Conservation (phyloP, 768 basidiomycete species). For the Melanogaster broomeanus region DNA sequence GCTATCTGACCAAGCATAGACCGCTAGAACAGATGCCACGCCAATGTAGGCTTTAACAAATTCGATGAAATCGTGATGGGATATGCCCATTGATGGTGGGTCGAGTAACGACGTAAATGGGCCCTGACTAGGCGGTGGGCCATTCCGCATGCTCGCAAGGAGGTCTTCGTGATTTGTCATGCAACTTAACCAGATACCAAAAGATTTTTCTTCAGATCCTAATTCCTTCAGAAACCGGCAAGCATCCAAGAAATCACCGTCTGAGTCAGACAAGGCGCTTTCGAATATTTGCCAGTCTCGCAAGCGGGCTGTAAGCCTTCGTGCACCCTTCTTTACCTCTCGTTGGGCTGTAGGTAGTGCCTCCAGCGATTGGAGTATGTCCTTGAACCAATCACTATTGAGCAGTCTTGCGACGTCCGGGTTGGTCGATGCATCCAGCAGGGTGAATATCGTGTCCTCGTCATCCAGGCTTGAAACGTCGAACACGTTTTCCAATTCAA, state of each 20-base stretch:
- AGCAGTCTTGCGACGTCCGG: slow-evolving; percentile 61
- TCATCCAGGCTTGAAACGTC: slow-evolving; percentile 51
- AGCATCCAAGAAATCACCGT: slow-evolving; percentile 51
- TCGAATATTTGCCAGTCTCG: slow-evolving; percentile 62
- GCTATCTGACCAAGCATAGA: slow-evolving; percentile 82
- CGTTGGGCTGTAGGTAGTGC: slow-evolving; percentile 36
- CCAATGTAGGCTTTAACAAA: slow-evolving; percentile 72
- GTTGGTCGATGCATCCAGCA: slow-evolving; percentile 69
- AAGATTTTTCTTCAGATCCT: slow-evolving; percentile 61
- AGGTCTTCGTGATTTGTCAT: slow-evolving; percentile 63
- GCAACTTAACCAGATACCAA: slow-evolving; percentile 73
- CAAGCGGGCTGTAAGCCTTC: slow-evolving; percentile 51
- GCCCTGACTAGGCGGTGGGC: slow-evolving; percentile 17
- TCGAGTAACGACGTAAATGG: slow-evolving; percentile 44
- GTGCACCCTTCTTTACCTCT: slow-evolving; percentile 45
- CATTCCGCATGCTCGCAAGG: slow-evolving; percentile 30
- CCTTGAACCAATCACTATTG: slow-evolving; percentile 35
- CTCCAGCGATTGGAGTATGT: slow-evolving; percentile 22
- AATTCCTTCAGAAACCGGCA: slow-evolving; percentile 59
- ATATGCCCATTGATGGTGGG: slow-evolving; percentile 23
- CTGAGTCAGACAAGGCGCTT: slow-evolving; percentile 56
- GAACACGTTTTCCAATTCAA: slow-evolving; percentile 58
- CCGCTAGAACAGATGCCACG: slow-evolving; percentile 63
- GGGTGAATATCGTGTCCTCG: slow-evolving; percentile 51
- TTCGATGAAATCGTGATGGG: slow-evolving; percentile 60